Evolutionary conservation across 106 monocot species (phyloP), one percentile per base, ranked within the genome.

Genomic region (Platanthera guangdongensis): DNA sequence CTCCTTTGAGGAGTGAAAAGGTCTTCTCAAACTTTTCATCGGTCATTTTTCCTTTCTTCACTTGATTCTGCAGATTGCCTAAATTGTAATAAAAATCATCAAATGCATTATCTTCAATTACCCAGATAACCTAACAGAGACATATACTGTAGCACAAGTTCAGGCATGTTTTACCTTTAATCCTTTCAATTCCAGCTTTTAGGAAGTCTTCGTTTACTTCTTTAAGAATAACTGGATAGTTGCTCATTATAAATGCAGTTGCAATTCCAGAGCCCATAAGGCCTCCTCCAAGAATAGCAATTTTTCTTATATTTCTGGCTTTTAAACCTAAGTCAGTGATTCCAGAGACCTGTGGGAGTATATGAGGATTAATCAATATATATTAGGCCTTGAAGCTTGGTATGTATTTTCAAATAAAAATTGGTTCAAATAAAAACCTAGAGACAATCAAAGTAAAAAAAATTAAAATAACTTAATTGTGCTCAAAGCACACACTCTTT

Each of bases 241-340:
- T 88, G 80, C 88, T 94, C 28, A 92, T 80, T 81, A 99, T 79
- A 59, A 99, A 74, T 60, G 77, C 87, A 53, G 99, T 99, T 13
- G 92, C 94, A 76, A 99, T 99, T 79, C 99, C 99, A 84, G 99
- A 99, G 15, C 99, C 94, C 94, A 94, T 99, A 51, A 99, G 75
- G 12, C 99, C 99, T 69, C 99, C 99, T 60, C 99, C 99, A 74
- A 99, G 76, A 85, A 99, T 87, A 76, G 87, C 99, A 82, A 99
- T 90, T 77, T 85, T 99, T n/a, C 32, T 82, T 74, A 94, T 80
- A 83, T 80, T 87, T 51, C 92, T 94, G 32, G 99, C 85, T 21
- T 16, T 48, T 65, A 99, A 77, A 54, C 99, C 94, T 51, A 84
- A 51, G 73, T 94, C 92, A 55, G 99, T 92, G 57, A 87, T 81